Percentiles rank a stretch among this genome's conserved stretches.
Conservation (phyloP, 116 monocot species). For the Posidonia oceanica region DNA sequence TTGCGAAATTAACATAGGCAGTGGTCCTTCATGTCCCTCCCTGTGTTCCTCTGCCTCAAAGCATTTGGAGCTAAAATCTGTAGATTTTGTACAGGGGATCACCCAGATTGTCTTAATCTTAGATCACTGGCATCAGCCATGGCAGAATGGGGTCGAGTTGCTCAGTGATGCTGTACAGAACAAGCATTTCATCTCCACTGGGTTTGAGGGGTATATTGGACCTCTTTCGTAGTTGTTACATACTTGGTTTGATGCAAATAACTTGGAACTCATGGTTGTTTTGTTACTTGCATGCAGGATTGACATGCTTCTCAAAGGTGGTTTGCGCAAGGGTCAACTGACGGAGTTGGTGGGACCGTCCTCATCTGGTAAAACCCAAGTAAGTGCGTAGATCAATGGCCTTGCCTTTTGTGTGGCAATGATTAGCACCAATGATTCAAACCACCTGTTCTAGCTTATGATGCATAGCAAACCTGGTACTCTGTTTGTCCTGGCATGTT, state of each 20-base stretch:
- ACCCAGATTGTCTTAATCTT: slow-evolving; percentile 12
- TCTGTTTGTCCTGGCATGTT: too few species aligned
- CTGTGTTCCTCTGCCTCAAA: too few species aligned
- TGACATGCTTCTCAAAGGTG: slow-evolving; percentile 72
- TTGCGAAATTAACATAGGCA: too few species aligned
- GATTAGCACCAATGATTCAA: neutral
- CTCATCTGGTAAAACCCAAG: slow-evolving; percentile 94
- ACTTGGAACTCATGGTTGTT: neutral
- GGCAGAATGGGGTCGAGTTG: slow-evolving; percentile 51
- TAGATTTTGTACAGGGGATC: slow-evolving; percentile 19
- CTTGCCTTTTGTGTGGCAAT: neutral
- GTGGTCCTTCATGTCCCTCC: too few species aligned
- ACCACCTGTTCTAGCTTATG: neutral
- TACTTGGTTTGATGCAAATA: neutral
- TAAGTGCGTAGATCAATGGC: slow-evolving; percentile 8
- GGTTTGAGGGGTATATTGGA: slow-evolving; percentile 45
- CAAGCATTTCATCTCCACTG: slow-evolving; percentile 62
- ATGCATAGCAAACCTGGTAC: neutral
- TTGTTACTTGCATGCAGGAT: slow-evolving; percentile 33
- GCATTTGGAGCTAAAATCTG: too few species aligned
- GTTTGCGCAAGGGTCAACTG: slow-evolving; percentile 66
- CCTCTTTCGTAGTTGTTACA: too few species aligned
- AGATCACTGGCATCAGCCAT: slow-evolving; percentile 26
- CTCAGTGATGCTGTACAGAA: slow-evolving; percentile 33
- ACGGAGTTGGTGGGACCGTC: slow-evolving; percentile 77